Percentiles rank a stretch among this genome's conserved stretches.
Conservation (phyloP, 768 basidiomycete genomes). For the Suillus luteus region DNA sequence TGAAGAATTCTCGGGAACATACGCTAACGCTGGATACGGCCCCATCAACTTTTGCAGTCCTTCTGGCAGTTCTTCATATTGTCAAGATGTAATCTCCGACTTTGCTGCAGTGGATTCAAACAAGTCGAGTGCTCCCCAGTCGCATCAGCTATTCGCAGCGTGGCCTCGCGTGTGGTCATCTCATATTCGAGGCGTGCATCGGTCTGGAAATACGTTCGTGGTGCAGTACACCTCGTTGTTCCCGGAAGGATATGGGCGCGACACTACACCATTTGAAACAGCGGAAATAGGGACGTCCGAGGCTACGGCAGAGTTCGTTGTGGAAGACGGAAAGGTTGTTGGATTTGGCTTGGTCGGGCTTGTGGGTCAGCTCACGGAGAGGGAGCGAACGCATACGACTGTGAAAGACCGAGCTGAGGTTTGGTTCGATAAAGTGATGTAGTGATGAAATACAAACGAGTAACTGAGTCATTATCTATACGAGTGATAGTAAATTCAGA, state of each 20-base stretch:
- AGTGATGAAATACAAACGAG: too few relatives aligned
- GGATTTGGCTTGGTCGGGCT: constrained; percentile 32
- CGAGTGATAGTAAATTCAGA: too few relatives aligned
- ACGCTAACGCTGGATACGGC: constrained; percentile 40
- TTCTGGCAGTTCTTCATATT: constrained; percentile 23
- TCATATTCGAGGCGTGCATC: constrained; percentile 37
- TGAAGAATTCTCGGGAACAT: constrained; percentile 39
- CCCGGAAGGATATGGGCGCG: constrained; percentile 40
- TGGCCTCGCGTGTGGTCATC: constrained; percentile 39
- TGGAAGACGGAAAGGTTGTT: constrained; percentile 28
- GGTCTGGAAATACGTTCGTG: constrained; percentile 23
- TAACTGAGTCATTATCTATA: too few relatives aligned
- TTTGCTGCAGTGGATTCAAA: constrained; percentile 31
- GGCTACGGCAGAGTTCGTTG: constrained; percentile 24
- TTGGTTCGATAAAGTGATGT: constrained; percentile 30
- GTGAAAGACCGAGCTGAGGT: constrained; percentile 33
- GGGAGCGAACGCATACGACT: constrained; percentile 19
- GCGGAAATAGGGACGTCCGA: constrained; percentile 6
- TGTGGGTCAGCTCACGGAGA: constrained; percentile 22
- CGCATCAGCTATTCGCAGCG: constrained; percentile 28
- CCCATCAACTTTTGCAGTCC: constrained; percentile 39
- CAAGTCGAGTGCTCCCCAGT: constrained; percentile 1
- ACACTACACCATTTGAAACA: constrained; percentile 36
- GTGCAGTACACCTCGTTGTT: constrained; percentile 31
- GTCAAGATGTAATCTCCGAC: constrained; percentile 26